A percentile compares a stretch with the other conserved stretches of the same genome.
Evolutionary conservation across 345 rosid species (phyloP).

Genomic region (Populus nigra): DNA sequence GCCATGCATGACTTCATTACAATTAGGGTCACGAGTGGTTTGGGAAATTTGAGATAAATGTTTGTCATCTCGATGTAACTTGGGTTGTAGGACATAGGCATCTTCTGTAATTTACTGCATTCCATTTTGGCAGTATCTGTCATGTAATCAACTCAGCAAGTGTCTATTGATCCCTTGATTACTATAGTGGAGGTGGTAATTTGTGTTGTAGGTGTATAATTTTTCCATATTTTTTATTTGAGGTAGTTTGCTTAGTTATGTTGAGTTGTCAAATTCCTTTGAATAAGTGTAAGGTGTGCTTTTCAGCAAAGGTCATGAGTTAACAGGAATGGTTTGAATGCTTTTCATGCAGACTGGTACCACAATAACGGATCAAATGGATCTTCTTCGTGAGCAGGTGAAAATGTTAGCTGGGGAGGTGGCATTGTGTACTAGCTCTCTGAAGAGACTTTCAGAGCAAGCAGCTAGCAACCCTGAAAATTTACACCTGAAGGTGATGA

Average conservation of each 20-base stretch:
- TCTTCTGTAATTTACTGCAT: too few relatives aligned
- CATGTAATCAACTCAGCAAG: too few relatives aligned
- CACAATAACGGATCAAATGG: conserved; percentile 67
- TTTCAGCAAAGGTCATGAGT: conserved; percentile 4
- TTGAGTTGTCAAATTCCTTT: neutral
- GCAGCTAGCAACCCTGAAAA: conserved; percentile 46
- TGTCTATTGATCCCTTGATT: neutral
- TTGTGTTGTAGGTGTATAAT: too few relatives aligned
- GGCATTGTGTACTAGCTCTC: conserved; percentile 59
- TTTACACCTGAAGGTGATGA: conserved; percentile 43
- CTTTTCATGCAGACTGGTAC: conserved; percentile 44
- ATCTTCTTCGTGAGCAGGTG: conserved; percentile 70
- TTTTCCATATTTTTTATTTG: too few relatives aligned
- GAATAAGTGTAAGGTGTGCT: neutral
- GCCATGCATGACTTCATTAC: neutral
- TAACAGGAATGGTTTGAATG: conserved; percentile 20
- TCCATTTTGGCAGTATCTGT: too few relatives aligned
- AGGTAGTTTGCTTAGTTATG: too few relatives aligned
- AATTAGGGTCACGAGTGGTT: neutral
- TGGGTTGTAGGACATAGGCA: too few relatives aligned
- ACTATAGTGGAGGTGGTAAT: neutral
- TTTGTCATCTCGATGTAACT: too few relatives aligned
- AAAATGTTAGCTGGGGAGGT: conserved; percentile 74
- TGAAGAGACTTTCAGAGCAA: conserved; percentile 63
- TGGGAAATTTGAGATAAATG: too few relatives aligned